Evolutionary conservation across 441 rosid species (phyloP).

Genomic region (Populus trichocarpa): DNA sequence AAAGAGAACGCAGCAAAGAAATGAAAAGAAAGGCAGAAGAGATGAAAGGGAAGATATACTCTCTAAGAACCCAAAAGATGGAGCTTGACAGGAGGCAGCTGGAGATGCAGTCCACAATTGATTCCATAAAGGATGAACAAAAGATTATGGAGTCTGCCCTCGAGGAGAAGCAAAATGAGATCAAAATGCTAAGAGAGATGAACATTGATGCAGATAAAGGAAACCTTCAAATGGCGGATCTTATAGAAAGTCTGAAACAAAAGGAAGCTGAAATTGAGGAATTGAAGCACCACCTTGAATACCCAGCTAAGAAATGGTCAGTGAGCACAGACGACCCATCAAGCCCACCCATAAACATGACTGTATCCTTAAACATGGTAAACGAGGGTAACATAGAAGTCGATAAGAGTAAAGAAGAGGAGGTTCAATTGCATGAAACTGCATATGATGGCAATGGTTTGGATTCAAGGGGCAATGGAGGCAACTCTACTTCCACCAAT

Average conservation of each 20-base stretch:
- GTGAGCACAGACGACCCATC: constrained; percentile 30
- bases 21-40: constrained; percentile 44
- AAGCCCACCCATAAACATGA: constrained; percentile 17
- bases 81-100: constrained; percentile 41
- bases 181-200: constrained; percentile 30
- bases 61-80: constrained; percentile 42
- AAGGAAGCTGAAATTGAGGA: constrained; percentile 46
- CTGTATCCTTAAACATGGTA: neutral
- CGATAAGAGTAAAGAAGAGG: neutral
- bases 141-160: constrained; percentile 39
- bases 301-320: constrained; percentile 23
- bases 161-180: constrained; percentile 43
- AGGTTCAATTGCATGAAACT: constrained; percentile 1
- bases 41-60: constrained; percentile 41
- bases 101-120: constrained; percentile 53
- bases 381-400: constrained; percentile 4
- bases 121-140: constrained; percentile 54
- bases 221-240: constrained; percentile 18
- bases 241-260: constrained; percentile 44
- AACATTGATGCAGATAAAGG: constrained; percentile 15
- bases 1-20: constrained; percentile 39
- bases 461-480: constrained; percentile 7
- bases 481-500: neutral
- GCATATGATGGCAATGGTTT: neutral
- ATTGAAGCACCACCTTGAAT: constrained; percentile 35